Conservation (phyloP, 371 early-diverging fungal genomes). For the Apophysomyces ossiformis region DNA sequence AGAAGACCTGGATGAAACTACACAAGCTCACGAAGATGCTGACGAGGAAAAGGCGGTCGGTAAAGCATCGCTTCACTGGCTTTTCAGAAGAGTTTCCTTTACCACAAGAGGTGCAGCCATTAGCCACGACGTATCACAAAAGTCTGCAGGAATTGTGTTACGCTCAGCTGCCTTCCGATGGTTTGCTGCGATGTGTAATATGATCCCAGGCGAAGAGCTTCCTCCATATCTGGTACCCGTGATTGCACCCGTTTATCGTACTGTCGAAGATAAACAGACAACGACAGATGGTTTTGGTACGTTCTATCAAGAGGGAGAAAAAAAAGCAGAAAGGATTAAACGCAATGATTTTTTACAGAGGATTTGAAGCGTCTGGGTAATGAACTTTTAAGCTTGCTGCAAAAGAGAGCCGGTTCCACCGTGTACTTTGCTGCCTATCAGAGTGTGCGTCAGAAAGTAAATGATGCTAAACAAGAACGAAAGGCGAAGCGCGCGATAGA, state of each 20-base stretch:
- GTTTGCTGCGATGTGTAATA: conserved; percentile 87
- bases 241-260: conserved; percentile 81
- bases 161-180: conserved; percentile 83
- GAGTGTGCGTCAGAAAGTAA: conserved; percentile 70
- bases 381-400: conserved; percentile 81
- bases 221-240: conserved; percentile 72
- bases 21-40: conserved; percentile 36
- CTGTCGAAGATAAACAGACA: conserved; percentile 73
- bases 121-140: conserved; percentile 5
- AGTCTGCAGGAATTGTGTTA: conserved; percentile 37
- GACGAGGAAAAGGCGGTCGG: conserved; percentile 19
- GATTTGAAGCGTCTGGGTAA: conserved; percentile 77
- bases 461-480: conserved; percentile 36
- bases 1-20: conserved; percentile 46
- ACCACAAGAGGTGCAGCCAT: conserved; percentile 57
- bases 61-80: conserved; percentile 50
- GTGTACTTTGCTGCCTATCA: conserved; percentile 76
- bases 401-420: conserved; percentile 79
- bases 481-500: conserved; percentile 67
- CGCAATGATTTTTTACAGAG: conserved; percentile 45
- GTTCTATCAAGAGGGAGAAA: background rate
- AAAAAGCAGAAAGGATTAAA: background rate
- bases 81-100: conserved; percentile 63
- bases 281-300: conserved; percentile 66
- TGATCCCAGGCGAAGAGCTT: conserved; percentile 62